These are phyloP conservation scores for Chytridiales sp. DNA, from an alignment of 371 early-diverging fungal species.

Conservation along the genomic window DNA sequence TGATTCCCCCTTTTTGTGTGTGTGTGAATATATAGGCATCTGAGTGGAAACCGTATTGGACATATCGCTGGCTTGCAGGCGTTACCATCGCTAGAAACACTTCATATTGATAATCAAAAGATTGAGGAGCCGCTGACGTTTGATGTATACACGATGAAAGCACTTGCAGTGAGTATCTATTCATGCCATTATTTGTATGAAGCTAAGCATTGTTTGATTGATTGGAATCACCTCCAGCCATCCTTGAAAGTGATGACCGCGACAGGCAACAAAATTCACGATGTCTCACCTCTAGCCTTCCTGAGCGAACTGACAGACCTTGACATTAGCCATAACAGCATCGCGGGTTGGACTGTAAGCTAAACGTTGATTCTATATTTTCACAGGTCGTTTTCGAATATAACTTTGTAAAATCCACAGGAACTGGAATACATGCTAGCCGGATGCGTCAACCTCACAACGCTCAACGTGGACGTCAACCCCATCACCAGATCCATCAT, in stretches of 20 bases:
- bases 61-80: constrained; percentile 24
- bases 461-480: constrained; percentile 25
- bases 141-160: constrained; percentile 25
- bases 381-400: neutral
- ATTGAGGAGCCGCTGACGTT: constrained; percentile 23
- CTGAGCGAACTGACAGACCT: constrained; percentile 26
- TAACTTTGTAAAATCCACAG: constrained; percentile 1
- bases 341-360: constrained; percentile 27
- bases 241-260: constrained; percentile 26
- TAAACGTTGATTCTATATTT: neutral
- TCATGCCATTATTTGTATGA: no score
- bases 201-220: neutral
- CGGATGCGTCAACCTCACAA: constrained; percentile 16
- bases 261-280: constrained; percentile 23
- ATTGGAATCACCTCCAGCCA: constrained; percentile 10
- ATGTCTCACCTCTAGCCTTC: constrained; percentile 13
- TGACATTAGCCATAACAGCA: constrained; percentile 28
- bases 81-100: constrained; percentile 30
- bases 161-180: constrained; percentile 18
- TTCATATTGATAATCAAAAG: constrained; percentile 42
- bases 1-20: neutral
- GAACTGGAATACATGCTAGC: constrained; percentile 25
- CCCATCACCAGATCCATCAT: constrained; percentile 20
- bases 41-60: constrained; percentile 37
- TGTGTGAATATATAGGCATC: constrained; percentile 19